Base-by-base conservation (phyloP, 495 filamentous ascomycete species). In the Penicillium bialowiezense region DNA sequence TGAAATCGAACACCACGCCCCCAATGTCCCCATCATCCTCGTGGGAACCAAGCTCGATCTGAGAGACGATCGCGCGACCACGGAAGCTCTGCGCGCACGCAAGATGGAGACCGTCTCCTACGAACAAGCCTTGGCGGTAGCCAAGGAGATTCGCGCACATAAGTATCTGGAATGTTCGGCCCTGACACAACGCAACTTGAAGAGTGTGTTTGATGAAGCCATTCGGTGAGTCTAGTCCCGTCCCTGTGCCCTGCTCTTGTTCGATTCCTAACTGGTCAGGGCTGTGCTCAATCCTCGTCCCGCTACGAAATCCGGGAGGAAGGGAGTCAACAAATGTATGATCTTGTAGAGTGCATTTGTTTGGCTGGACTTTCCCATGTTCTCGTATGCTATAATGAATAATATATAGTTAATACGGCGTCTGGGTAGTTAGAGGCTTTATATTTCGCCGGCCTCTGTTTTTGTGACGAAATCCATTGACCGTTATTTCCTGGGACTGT, bases 131-230 rank as follows among this genome's bases (percentile, higher is more conserved):
- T 73, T 93, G 45, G 74, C 83, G 42, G 84, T 89, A 36, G 89
- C 89, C 21, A 95, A 93, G 71, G 91, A 97, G 56, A 97, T 98
- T 63, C 80, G 81, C 54, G 93, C 95, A 33, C 82, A 87, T 64
- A 96, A 97, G 69, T 98, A 98, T 66, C 76, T 97, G 24, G 93
- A 98, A 68, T 98, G 93, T 74, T 98, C 93, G n/a, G 93, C 93
- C 28, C 77, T 97, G 50, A 98, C 93, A 24, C 93, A 97, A 73
- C 79, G 90, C 48, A 95, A 95, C 62, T 69, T 98, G 56, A 98
- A 98, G 82, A 92, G 89, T 45, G 95, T 98, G 39, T 98, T 98
- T 63, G 93, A 98, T 58, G 90, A 96, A 64, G 93, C 93, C 31
- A 98, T 98, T 63, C 81, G 91, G 92, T 96, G 67, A 43, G 75